phyloP scores from a whole-genome alignment of 257 asterid genomes.

The Solanum okadae region DNA sequence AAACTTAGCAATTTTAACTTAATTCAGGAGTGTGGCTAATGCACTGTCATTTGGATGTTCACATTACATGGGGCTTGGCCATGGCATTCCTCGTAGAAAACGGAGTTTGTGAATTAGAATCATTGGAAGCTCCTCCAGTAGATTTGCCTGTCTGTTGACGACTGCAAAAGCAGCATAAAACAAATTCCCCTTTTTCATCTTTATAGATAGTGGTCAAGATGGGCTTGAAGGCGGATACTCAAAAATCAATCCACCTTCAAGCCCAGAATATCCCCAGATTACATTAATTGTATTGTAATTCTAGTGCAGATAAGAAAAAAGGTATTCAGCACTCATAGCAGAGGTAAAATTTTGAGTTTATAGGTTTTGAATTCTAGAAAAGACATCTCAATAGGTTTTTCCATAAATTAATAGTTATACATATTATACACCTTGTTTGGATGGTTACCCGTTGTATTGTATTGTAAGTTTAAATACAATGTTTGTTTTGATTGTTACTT shows the following conservation, averaged over 20 bases:
- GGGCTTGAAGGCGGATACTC: background rate
- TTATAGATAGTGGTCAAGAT: background rate
- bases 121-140: slow-evolving; percentile 51
- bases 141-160: slow-evolving; percentile 58
- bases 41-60: slow-evolving; percentile 95
- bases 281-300: background rate
- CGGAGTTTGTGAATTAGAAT: slow-evolving; percentile 49
- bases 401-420: background rate
- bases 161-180: background rate
- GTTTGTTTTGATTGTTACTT: too few relatives aligned
- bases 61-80: slow-evolving; percentile 73
- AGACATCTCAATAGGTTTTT: background rate
- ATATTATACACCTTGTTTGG: background rate
- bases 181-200: background rate
- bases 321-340: background rate
- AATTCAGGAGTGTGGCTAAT: slow-evolving; percentile 68
- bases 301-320: background rate
- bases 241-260: background rate
- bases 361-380: background rate
- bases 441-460: background rate
- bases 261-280: background rate
- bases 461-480: too few relatives aligned
- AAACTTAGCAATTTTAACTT: background rate
- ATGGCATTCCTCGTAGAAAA: slow-evolving; percentile 72
- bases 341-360: background rate